A percentile compares a stretch with the other conserved stretches of the same genome.
Conservation (phyloP, 2,329 filamentous ascomycete genomes). For the Penicillium sp. region DNA sequence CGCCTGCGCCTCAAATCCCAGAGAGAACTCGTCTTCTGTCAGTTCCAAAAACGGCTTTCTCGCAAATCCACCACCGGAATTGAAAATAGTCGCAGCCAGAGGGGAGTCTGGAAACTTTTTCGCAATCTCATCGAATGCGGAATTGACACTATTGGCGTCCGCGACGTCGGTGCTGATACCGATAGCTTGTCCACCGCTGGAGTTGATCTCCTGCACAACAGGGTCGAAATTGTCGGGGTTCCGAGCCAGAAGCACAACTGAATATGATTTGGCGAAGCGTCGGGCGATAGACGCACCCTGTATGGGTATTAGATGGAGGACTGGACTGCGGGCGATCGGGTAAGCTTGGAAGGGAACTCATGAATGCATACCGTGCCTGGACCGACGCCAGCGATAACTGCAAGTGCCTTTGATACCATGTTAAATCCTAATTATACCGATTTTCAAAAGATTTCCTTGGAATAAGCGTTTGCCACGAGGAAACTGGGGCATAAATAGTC, state of each 20-base stretch:
- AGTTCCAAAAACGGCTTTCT: slow-evolving; percentile 66
- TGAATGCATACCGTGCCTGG: slow-evolving; percentile 45
- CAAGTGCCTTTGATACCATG: slow-evolving; percentile 47
- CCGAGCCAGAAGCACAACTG: slow-evolving; percentile 63
- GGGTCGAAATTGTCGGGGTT: slow-evolving; percentile 60
- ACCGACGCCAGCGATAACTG: slow-evolving; percentile 53
- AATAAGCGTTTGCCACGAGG: too few relatives aligned
- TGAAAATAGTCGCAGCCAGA: slow-evolving; percentile 63
- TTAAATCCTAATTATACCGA: neutral
- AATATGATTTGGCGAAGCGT: slow-evolving; percentile 62
- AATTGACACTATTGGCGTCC: slow-evolving; percentile 55
- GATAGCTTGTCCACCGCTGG: slow-evolving; percentile 60
- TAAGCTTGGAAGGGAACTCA: neutral
- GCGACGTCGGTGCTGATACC: slow-evolving; percentile 65
- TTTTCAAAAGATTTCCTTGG: neutral
- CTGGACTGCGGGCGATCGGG: neutral
- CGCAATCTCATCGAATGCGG: slow-evolving; percentile 59
- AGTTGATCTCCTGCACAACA: slow-evolving; percentile 64
- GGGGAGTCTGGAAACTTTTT: slow-evolving; percentile 54
- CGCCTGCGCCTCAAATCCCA: slow-evolving; percentile 56
- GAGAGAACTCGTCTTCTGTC: slow-evolving; percentile 60
- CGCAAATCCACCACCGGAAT: slow-evolving; percentile 61
- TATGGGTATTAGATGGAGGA: slow-evolving; percentile 47
- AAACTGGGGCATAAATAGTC: neutral
- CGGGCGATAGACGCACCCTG: slow-evolving; percentile 63